Percentiles rank a stretch among this genome's conserved stretches.
Conservation (phyloP, 1,284 basidiomycete genomes). For the Ceratobasidium sp. region DNA sequence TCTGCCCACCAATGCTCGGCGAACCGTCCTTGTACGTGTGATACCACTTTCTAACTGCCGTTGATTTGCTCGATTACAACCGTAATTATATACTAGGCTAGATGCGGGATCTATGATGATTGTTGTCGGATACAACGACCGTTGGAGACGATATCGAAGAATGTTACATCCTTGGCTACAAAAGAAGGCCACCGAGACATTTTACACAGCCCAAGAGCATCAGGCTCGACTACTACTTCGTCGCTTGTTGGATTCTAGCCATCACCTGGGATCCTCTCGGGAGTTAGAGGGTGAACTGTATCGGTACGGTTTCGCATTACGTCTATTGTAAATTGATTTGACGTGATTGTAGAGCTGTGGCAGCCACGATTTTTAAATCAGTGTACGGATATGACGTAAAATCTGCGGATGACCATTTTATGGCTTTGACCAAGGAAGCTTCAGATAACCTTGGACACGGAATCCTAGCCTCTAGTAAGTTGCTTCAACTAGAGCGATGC, state of each 20-base stretch:
- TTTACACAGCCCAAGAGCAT: slow-evolving; percentile 24
- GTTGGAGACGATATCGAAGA: slow-evolving; percentile 36
- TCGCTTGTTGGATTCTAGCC: slow-evolving; percentile 7
- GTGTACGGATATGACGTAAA: slow-evolving; percentile 37
- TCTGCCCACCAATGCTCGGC: slow-evolving; percentile 40
- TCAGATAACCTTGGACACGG: slow-evolving; percentile 29
- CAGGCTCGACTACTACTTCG: slow-evolving; percentile 31
- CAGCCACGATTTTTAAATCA: slow-evolving; percentile 17
- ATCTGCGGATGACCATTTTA: slow-evolving; percentile 23
- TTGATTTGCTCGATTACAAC: not conserved
- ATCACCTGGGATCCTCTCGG: not conserved
- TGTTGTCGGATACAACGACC: slow-evolving; percentile 18
- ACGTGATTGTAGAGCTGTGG: not conserved
- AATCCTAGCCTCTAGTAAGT: slow-evolving; percentile 33
- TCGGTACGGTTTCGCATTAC: not conserved
- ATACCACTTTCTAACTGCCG: not conserved
- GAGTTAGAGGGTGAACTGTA: slow-evolving; percentile 24
- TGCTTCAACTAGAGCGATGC: not conserved
- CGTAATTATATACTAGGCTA: not conserved
- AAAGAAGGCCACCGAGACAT: slow-evolving; percentile 18
- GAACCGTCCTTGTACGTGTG: slow-evolving; percentile 7
- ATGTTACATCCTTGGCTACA: slow-evolving; percentile 44
- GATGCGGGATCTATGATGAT: slow-evolving; percentile 24
- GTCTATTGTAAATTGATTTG: not conserved
- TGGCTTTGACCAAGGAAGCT: slow-evolving; percentile 9